phyloP scores from a whole-genome alignment of 352 stramenopile species.

The Stephanocyclus meneghinianus region DNA sequence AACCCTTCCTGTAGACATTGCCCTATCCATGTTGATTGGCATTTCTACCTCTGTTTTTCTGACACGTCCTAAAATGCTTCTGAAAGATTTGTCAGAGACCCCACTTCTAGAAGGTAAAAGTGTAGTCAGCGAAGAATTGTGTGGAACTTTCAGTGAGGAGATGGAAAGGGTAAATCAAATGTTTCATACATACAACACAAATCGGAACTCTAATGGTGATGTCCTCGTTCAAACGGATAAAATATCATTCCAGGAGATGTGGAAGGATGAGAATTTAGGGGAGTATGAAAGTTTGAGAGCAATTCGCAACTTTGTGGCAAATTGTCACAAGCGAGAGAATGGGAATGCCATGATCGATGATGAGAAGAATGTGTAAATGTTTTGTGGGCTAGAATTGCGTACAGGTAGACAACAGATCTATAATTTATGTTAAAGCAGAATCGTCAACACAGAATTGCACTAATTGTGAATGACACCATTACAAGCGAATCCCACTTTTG shows the following conservation, averaged over 20 bases:
- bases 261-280: constrained; percentile 43
- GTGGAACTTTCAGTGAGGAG: constrained; percentile 26
- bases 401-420: background rate
- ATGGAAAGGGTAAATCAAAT: constrained; percentile 20
- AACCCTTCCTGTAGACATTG: constrained; percentile 35
- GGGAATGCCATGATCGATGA: background rate
- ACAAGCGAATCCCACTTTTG: no score
- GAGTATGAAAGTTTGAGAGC: constrained; percentile 35
- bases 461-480: no score
- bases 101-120: constrained; percentile 43
- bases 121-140: constrained; percentile 38
- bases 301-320: constrained; percentile 36
- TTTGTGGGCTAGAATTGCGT: no score
- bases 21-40: constrained; percentile 36
- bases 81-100: constrained; percentile 26
- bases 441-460: no score
- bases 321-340: constrained; percentile 18
- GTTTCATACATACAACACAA: constrained; percentile 4
- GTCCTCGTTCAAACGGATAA: background rate
- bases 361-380: background rate
- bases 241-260: constrained; percentile 17
- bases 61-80: constrained; percentile 7
- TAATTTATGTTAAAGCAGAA: background rate
- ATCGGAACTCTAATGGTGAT: background rate
- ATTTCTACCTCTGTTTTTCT: constrained; percentile 40